Conservation (phyloP, 2,329 filamentous ascomycete genomes). For the Fusarium goolgardi region DNA sequence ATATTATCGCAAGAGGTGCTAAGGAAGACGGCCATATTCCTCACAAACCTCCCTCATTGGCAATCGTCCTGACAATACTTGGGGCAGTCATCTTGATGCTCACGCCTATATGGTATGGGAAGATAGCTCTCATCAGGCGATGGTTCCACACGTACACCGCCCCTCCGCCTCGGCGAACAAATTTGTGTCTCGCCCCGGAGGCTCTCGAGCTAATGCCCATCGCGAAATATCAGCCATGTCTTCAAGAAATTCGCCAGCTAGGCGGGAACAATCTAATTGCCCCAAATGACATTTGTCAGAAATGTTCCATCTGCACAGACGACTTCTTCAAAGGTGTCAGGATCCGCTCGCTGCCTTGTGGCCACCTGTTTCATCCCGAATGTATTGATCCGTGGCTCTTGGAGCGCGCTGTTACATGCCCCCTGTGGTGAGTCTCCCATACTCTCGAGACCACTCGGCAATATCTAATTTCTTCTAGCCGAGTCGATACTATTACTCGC, state of each 20-base stretch:
- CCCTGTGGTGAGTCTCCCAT: not conserved
- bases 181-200: not conserved
- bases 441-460: rapidly evolving
- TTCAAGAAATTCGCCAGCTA: not conserved
- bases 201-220: constrained; percentile 1
- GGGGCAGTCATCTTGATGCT: not conserved
- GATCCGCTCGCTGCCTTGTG: not conserved
- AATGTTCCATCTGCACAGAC: not conserved
- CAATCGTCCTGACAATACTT: not conserved
- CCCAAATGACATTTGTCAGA: not conserved
- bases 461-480: not conserved
- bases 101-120: not conserved
- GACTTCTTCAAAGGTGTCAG: not conserved
- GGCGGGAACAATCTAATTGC: not conserved
- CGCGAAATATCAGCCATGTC: not conserved
- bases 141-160: not conserved
- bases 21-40: not conserved
- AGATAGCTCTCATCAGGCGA: not conserved
- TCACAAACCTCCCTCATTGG: not conserved
- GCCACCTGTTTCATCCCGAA: not conserved
- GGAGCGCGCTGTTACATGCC: not conserved
- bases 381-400: constrained; percentile 5
- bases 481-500: too few relatives aligned
- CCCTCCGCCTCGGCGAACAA: not conserved
- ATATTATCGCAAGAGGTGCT: not conserved